phyloP scores from a whole-genome alignment of 2,329 filamentous ascomycete genomes.

The Annulohypoxylon truncatum region DNA sequence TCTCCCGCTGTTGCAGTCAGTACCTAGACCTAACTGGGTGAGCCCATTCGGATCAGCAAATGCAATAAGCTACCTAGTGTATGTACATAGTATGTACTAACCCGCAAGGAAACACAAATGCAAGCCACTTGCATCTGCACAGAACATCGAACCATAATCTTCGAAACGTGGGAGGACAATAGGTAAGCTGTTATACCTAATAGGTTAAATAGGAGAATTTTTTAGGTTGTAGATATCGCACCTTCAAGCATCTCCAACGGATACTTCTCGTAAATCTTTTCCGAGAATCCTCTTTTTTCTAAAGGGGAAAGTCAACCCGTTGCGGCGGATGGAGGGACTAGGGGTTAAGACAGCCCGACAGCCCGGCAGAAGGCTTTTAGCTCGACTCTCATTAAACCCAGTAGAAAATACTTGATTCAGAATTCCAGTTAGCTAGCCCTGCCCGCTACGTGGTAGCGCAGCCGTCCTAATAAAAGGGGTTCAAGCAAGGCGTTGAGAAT shows the following conservation, averaged over 20 bases:
- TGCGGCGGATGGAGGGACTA: conserved; percentile 14
- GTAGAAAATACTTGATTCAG: conserved; percentile 9
- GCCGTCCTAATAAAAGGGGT: conserved; percentile 29
- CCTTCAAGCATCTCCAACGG: not conserved
- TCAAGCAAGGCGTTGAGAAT: conserved; percentile 22
- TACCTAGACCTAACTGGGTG: conserved; percentile 13
- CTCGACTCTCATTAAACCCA: conserved; percentile 20
- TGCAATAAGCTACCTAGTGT: conserved; percentile 5
- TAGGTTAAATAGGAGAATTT: conserved; percentile 21
- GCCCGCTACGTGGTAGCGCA: conserved; percentile 13
- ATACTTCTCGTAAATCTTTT: conserved; percentile 16
- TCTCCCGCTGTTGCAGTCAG: conserved; percentile 38
- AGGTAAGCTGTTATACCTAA: conserved; percentile 11
- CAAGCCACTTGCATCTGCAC: conserved; percentile 32
- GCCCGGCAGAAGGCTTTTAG: conserved; percentile 24
- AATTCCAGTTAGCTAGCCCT: conserved; percentile 30
- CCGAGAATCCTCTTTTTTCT: conserved; percentile 13
- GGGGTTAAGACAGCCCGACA: conserved; percentile 23
- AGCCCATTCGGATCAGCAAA: conserved; percentile 29
- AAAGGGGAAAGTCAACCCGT: conserved; percentile 34
- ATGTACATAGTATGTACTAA: conserved; percentile 12
- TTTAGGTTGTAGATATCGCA: conserved; percentile 15
- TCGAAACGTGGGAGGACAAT: conserved; percentile 13
- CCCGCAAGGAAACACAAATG: conserved; percentile 25
- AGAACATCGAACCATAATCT: conserved; percentile 31